A percentile compares a stretch with the other conserved stretches of the same genome.
phyloP scores from a whole-genome alignment of 345 rosid species.

The Hirschfeldia incana region DNA sequence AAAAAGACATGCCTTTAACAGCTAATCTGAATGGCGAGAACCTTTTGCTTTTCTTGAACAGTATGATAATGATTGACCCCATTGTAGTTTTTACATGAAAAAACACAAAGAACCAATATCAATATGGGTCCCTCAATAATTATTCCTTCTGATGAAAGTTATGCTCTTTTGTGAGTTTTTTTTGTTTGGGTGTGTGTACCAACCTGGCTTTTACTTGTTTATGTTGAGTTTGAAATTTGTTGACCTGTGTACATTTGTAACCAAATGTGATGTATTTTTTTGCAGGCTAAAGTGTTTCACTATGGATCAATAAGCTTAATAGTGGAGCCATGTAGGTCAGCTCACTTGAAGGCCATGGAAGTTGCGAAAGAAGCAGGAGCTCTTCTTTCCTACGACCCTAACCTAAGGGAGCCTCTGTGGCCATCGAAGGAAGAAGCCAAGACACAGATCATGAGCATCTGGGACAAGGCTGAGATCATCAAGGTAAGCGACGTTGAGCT shows the following conservation, averaged over 20 bases:
- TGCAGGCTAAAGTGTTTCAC: constrained; percentile 67
- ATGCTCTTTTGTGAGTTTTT: constrained; percentile 5
- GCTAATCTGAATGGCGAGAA: constrained; percentile 24
- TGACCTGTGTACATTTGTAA: constrained; percentile 8
- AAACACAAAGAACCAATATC: constrained; percentile 16
- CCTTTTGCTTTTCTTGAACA: constrained; percentile 21
- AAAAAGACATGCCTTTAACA: constrained; percentile 28
- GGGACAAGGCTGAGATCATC: constrained; percentile 68
- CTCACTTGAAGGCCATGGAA: constrained; percentile 63
- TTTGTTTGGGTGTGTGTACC: background rate
- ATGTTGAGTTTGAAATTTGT: background rate
- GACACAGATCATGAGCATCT: constrained; percentile 63
- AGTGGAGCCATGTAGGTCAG: constrained; percentile 66
- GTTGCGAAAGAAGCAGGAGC: constrained; percentile 60
- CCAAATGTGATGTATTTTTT: background rate
- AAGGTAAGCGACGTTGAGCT: constrained; percentile 60
- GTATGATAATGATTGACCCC: constrained; percentile 34
- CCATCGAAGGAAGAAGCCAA: constrained; percentile 64
- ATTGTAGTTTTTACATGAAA: background rate
- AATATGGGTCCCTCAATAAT: constrained; percentile 17
- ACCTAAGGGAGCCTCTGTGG: constrained; percentile 61
- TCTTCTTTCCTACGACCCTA: constrained; percentile 72
- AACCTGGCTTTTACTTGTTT: background rate
- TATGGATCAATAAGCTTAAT: constrained; percentile 75
- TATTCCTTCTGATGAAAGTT: constrained; percentile 13